Evolutionary conservation across 768 basidiomycete species (phyloP).

Genomic region (Fomitopsis serialis): DNA sequence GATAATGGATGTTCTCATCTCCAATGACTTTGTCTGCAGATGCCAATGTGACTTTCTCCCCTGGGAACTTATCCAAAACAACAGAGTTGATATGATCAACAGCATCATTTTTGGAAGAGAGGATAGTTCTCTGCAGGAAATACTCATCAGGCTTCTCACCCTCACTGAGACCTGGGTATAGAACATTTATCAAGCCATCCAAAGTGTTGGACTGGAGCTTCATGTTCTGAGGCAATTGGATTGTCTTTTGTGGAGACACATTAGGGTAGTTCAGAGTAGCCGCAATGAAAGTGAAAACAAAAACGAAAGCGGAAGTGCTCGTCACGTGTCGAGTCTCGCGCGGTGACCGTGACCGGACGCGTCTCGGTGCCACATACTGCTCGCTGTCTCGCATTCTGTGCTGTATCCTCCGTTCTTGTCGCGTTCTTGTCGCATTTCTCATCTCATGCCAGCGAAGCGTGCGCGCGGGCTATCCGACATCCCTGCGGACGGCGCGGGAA

Average conservation of each 20-base stretch:
- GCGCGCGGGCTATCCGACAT: no score
- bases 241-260: background rate
- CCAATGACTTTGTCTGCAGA: conserved; percentile 21
- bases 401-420: no score
- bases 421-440: no score
- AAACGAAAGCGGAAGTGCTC: no score
- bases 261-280: no score
- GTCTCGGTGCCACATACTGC: no score
- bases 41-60: conserved; percentile 12
- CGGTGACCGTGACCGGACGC: no score
- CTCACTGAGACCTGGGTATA: background rate
- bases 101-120: conserved; percentile 29
- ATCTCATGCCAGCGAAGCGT: no score
- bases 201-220: background rate
- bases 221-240: background rate
- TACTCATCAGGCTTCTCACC: conserved; percentile 9
- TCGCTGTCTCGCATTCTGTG: no score
- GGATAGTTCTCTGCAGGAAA: conserved; percentile 33
- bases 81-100: conserved; percentile 28
- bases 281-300: no score
- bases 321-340: no score
- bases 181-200: background rate
- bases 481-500: no score
- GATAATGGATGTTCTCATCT: conserved; percentile 23
- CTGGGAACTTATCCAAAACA: conserved; percentile 15